Evolutionary conservation across 805 yeast species (phyloP), one percentile per base, ranked within the genome.

Genomic region (Kodamaea laetipori): DNA sequence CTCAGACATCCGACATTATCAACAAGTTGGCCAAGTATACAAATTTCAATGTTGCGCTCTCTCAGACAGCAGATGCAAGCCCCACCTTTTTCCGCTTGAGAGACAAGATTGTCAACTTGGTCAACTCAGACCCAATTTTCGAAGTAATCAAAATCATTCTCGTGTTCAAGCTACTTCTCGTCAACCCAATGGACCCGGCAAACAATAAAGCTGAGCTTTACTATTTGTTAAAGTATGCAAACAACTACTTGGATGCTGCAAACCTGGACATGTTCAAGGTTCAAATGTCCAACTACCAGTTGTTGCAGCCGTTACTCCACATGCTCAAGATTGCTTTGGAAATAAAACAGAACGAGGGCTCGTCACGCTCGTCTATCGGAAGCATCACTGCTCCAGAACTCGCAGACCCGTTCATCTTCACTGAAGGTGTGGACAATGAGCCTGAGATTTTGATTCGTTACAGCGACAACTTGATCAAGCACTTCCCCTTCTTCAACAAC

Each of bases 241-340:
- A 51, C 37, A 31, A 41, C 9, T 40, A 26, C 21, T 45, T 50
- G 38, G 24, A 32, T 9, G 35, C 26, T 5, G 41, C 50, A 6
- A 52, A 50, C 28, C 28, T 31, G 13, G 52, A 55, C 37, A 44
- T 58, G 31, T 46, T 50, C 44, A 57, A 61, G 39, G 48, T 64
- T 12, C 52, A 50, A 19, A 39, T 53, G 46, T 57, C 66, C 19
- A 66, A 65, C 41, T 62, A 58, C 49, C 67, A 65, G 40, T 39
- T 64, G 13, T 49, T 62, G 13, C 66, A 63, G n/a, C 66, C 61
- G 21, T 49, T 66, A 12, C 49, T 66, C 16, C 69, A 64, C 32
- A 43, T 65, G 7, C 43, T 66, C 17, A 64, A 60, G 44, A 47
- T 63, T n/a, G 45, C 42, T 4, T 32, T 50, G 12, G 45, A 45